Base-by-base conservation (phyloP, 2,329 filamentous ascomycete species). In the Xylaria digitata region DNA sequence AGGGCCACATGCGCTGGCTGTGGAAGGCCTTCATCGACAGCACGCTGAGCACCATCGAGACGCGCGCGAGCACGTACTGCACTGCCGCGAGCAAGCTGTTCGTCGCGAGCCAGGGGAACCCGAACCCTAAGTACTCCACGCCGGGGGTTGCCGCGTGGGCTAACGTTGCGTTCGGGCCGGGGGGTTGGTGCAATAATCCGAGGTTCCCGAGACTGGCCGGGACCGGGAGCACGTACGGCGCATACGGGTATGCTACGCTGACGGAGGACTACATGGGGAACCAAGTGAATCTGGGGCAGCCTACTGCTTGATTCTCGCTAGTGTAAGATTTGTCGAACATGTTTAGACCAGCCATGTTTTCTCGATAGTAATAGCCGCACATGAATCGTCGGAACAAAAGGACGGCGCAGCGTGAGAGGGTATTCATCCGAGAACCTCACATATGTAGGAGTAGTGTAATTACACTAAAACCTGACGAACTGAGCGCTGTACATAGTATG, bases 1-100 rank as follows among this genome's bases (percentile, higher is more conserved):
- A 46, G 54, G 54, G 54, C 42, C 9, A 46, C 6, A 57, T 57
- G 26, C 54, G 54, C 54, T 57, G 54, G 42, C 42, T 57, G 40
- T 57, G 54, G 54, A 57, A 57, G 54, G 42, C 54, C 6, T 57
- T 57, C 42, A 57, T 57, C 42, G 54, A 57, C 13, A 17, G 6
- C 6, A 15, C 54, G 26, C 40, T 57, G 42, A 26, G 15, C 42
- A 57, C 54, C 17, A 9, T 57, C 15, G 54, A 57, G 26, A 46
- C 8, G 26, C 32, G 17, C n/a, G 54, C 21, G 42, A 57, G 42
- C 26, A 37, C 34, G 34, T 57, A 57, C 54, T 57, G 54, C 40
- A 57, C 54, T 17, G 26, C 54, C 42, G 54, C 54, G 17, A 17
- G 54, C 42, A 46, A 57, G 26, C 19, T 57, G 54, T 57, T 46